Evolutionary conservation across 2,329 filamentous ascomycete genomes (phyloP), one percentile per base, ranked within the genome.

Genomic region (Aspergillus spinulosporus): DNA sequence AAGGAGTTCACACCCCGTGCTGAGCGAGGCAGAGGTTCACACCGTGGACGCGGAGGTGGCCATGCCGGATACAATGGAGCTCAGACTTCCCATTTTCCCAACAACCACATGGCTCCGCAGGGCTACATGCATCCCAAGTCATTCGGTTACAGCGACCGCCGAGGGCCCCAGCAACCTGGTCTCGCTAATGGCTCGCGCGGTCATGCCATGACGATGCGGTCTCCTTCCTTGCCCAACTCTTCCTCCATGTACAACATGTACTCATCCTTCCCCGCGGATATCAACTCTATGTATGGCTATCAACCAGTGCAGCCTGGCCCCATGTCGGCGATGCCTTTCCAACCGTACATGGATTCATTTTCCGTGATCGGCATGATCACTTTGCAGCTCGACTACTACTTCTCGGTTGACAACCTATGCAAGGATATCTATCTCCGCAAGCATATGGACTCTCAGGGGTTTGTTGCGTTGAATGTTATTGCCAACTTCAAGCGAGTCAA

Each of bases 401-500:
- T 99, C 76, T 97, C 93, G 0, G 84, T 96, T 29, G 90, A 97
- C 68, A 99, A 99, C 71, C 82, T 97, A 49, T 89, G 90, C 81
- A 97, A 96, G 75, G 94, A 99, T 68, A 82, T 90, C 68, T 97
- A 86, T 74, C 81, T 99, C 57, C 88, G 94, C 56, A 87, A 85
- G 67, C 87, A 92, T 65, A 97, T 99, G 94, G 93, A 99, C 70
- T 90, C 89, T 1, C 90, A 97, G 72, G 94, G 94, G 14, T 97
- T 92, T 68, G 92, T 97, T 11, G 86, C 85, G 49, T 77, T 99
- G 50, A 81, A 83, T 34, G 83, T 96, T 57, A 88, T 99, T 64
- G 84, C 88, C 21, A 82, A 81, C n/a, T 99, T 99, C 80, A 91
- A 90, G 73, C 88, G 94, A 57, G 88, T 96, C 70, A 87, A 87